Percentiles rank a stretch among this genome's conserved stretches.
Conservation (phyloP, 1,139 yeast species). For the Candida sp. region DNA sequence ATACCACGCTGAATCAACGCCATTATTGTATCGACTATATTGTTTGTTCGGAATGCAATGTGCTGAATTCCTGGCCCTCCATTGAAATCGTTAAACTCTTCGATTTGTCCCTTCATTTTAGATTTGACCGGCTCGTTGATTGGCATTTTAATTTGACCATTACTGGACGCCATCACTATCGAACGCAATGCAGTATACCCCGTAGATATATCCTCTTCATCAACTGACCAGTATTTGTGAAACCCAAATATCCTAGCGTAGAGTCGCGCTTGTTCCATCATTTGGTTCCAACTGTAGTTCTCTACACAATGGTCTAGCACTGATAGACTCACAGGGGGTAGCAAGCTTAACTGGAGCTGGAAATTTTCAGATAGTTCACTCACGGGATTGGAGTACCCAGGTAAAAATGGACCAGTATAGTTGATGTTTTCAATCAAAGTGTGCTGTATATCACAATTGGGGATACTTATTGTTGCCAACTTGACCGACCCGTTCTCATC, state of each 20-base stretch:
- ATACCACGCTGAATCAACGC: conserved; percentile 62
- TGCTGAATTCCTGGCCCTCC: conserved; percentile 89
- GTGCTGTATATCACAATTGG: conserved; percentile 68
- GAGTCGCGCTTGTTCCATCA: conserved; percentile 59
- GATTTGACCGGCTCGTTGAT: conserved; percentile 84
- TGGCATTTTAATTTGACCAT: conserved; percentile 76
- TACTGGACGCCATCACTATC: conserved; percentile 74
- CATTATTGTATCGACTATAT: conserved; percentile 62
- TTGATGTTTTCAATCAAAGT: conserved; percentile 60
- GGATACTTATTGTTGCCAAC: conserved; percentile 59
- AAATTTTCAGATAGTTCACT: conserved; percentile 9
- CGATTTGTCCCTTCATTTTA: conserved; percentile 71
- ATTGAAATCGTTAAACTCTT: conserved; percentile 76
- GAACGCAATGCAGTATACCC: conserved; percentile 72
- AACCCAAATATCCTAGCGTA: conserved; percentile 72
- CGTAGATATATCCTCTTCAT: conserved; percentile 73
- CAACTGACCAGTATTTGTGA: conserved; percentile 85
- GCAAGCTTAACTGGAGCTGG: conserved; percentile 14
- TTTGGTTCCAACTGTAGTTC: conserved; percentile 72
- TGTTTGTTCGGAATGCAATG: conserved; percentile 65
- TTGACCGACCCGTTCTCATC: conserved; percentile 58
- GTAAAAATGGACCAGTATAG: conserved; percentile 57
- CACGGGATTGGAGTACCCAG: conserved; percentile 44
- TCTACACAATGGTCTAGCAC: conserved; percentile 81
- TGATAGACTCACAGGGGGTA: conserved; percentile 40